Base-by-base conservation (phyloP, 1,284 basidiomycete genomes). In the Somion occarium region DNA sequence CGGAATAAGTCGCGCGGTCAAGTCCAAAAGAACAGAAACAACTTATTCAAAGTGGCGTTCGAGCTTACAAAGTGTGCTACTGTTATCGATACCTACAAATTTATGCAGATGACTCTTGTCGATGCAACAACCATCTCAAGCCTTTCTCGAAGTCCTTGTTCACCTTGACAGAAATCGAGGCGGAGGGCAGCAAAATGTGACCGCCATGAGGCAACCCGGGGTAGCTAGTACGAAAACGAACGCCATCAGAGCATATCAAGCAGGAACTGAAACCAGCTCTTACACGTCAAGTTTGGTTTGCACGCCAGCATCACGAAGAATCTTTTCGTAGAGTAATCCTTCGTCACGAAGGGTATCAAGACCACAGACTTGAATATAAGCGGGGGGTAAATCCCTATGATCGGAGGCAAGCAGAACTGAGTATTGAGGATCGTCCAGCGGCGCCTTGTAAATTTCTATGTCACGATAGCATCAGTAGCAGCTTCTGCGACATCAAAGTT, bases 261-360 rank as follows among this genome's bases (percentile, higher is more conserved):
- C 11, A 11, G 5, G 4, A 18, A 30, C 5, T 13, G 12, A 13
- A 37, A 37, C 15, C 38, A 19, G 13, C 15, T 53, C 57, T 34
- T 43, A 59, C 56, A 53, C 41, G 27, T 55, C 39, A 11, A 54
- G 23, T 49, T 53, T 58, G 18, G 59, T 56, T 24, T 41, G 27
- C 1, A 59, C 52, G 5, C 57, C 57, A 15, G 23, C 42, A 13
- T 53, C 49, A 7, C 39, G 39, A 15, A 60, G 49, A 3, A 55
- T 24, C 22, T 47, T 44, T 20, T 53, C 57, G 44, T 59, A 60
- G 11, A 60, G 50, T 15, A 60, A 11, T 2, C 38, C 57, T 25
- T 60, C 57, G 41, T 58, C 59, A 11, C 59, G 30, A 18, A 60
- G 42, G 7, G 52, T 49, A 43, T 60, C 59, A 24, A 54, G 12